Evolutionary conservation across 345 rosid species (phyloP), one percentile per base, ranked within the genome.

Genomic region (Eucalyptus regnans): DNA sequence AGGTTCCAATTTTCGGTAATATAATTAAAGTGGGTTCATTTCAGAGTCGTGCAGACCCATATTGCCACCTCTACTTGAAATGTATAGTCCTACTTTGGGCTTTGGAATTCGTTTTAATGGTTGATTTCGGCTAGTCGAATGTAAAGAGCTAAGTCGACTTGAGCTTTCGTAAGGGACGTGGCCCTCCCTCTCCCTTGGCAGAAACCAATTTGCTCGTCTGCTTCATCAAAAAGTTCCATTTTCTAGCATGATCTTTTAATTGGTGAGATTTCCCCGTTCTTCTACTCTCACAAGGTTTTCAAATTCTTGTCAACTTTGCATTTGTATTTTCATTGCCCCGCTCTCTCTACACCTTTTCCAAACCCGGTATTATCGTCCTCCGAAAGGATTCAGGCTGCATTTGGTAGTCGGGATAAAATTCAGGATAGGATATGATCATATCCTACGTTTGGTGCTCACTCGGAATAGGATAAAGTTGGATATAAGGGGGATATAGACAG

Each of bases 121-220:
- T 60, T 27, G 66, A 60, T 27, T 60, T 23, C 0, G 1, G 62
- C 29, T 0, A 56, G 1, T 1, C 5, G 6, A 56, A 25, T 22
- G 29, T 25, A 23, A 6, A 56, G 13, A 60, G 31, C 68, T 12
- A 27, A 60, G 68, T 60, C 0, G 31, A 27, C 7, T 5, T 27
- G 66, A 60, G 66, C 66, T 60, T 29, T 23, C 5, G 31, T 12
- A 62, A 62, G 71, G 37, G 37, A 62, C 17, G 9, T 12, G 71
- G 33, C 17, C 71, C 33, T 29, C 71, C 71, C 33, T 29, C 71
- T 4, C 3, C 18, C 71, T 64, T 12, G 71, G 71, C 2, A 3
- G 2, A 37, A 29, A 64, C 33, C 37, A 7, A 64, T 13, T 29
- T 13, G 33, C 37, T 29, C 7, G 4, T 27, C 66, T 60, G 12